Evolutionary conservation across 495 filamentous ascomycete genomes (phyloP), one percentile per base, ranked within the genome.

Genomic region (Penicillium cosmopolitanum): DNA sequence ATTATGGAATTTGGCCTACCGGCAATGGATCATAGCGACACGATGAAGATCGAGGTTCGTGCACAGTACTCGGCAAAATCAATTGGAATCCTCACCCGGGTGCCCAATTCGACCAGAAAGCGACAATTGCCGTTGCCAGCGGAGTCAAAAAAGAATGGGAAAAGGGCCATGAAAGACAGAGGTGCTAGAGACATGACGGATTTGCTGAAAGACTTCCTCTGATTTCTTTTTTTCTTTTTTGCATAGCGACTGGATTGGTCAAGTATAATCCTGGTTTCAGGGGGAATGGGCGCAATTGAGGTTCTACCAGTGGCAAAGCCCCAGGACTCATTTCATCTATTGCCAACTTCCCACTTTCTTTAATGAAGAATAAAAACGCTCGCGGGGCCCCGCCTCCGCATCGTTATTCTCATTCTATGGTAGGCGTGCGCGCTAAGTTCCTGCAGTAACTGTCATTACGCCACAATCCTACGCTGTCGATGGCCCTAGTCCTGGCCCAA

Each of bases 401-500:
- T 40, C n/a, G 10, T 12, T 4, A n/a, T n/a, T 40, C 36, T 31
- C 28, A 31, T 9, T 7, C 8, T 31, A 31, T 31, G 28, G 28
- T 31, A 31, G 28, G 5, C 12, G 15, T 40, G 15, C 1, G 15
- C 36, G 12, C 36, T 40, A 40, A 40, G 43, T n/a, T 21, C 43
- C 16, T 21, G 16, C 16, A 46, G 43, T 10, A 46, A 28, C 10
- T 28, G 5, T 21, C 21, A 25, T 13, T 11, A 31, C 46, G 46
- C 46, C 46, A 48, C 46, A 48, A 48, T 48, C 46, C 46, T 48
- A 48, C 46, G 15, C 46, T 48, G 19, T 13, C 46, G 4, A 9
- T 28, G 18, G 9, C n/a, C 11, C 19, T 48, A 5, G 9, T 25
- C 23, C 21, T 19, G 15, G 21, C 15, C 46, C 21, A 31, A 48